These are phyloP conservation scores for Phytophthora europaea DNA, from an alignment of 352 stramenopile genomes.

Conservation along the genomic window DNA sequence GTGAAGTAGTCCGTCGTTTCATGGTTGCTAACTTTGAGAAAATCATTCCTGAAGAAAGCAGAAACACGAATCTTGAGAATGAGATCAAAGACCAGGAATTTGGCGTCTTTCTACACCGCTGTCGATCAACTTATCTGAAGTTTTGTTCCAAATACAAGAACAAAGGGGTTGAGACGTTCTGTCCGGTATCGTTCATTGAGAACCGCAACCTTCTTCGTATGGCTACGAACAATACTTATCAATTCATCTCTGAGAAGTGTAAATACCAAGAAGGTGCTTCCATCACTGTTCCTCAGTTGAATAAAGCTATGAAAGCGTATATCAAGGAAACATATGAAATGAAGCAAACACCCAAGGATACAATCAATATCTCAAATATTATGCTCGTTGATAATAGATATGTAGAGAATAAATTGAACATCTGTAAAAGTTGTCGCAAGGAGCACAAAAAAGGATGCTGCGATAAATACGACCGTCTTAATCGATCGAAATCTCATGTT, in stretches of 20 bases:
- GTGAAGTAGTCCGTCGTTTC: conserved; percentile 1
- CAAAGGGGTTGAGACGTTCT: conserved; percentile 9
- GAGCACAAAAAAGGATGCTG: conserved; percentile 18
- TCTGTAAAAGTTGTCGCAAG: conserved; percentile 14
- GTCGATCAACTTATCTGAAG: conserved; percentile 3
- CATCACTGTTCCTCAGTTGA: conserved; percentile 1
- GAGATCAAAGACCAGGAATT: background rate
- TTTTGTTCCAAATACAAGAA: conserved; percentile 16
- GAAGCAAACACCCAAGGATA: conserved; percentile 8
- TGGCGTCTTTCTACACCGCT: conserved; percentile 1
- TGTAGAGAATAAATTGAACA: conserved; percentile 14
- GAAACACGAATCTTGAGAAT: conserved; percentile 1
- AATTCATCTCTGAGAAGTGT: conserved; percentile 12
- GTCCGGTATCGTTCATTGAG: conserved; percentile 15
- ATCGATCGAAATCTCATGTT: conserved; percentile 10
- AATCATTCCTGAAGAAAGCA: conserved; percentile 1
- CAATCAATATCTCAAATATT: conserved; percentile 14
- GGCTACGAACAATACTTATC: conserved; percentile 16
- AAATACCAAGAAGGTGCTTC: conserved; percentile 6
- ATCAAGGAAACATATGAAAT: conserved; percentile 15
- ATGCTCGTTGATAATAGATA: conserved; percentile 11
- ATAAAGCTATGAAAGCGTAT: conserved; percentile 14
- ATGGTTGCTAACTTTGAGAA: background rate
- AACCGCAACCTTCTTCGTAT: conserved; percentile 17
- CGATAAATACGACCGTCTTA: conserved; percentile 7